Evolutionary conservation across 257 asterid genomes (phyloP), one percentile per base, ranked within the genome.

Genomic region (Rauvolfia tetraphylla): DNA sequence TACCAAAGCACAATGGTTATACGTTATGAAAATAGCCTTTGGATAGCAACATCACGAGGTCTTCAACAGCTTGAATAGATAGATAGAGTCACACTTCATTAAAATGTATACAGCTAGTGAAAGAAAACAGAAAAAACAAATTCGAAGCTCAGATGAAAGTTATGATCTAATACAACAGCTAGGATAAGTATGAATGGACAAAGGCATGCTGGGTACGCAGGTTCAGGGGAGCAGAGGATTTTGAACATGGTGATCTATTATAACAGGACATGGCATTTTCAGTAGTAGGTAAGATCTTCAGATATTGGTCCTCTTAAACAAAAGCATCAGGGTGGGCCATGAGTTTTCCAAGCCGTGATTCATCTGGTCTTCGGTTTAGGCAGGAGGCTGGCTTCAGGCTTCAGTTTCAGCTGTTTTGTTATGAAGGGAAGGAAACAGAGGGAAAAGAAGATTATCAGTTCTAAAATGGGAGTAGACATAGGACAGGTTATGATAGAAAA

Each of bases 321-420:
- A 87, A 90, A 91, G 92, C 96, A 85, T 90, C 96, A 85, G 87
- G 91, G 89, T 87, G 85, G 94, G 92, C 86, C 93, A 88, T 85
- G 91, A 75, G 84, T 78, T 87, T 81, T 86, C 89, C 89, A 88
- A 86, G 88, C 84, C 86, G 87, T 84, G 91, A 80, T 81, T 86
- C 93, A 88, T 86, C 98, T 86, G 96, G 92, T 83, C 99, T 86
- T 89, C 98, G 98, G 97, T 93, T 92, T 86, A 87, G 97, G 94
- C 96, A 81, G 90, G 88, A 86, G 97, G 97, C 83, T 88, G 92
- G 89, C 97, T 87, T 91, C 97, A 78, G 94, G 96, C 99, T 88
- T 88, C 98, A 87, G 86, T 84, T 87, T 90, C 96, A 87, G 98
- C 98, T 95, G 99, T 90, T 91, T 84, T 78, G 82, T 85, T 81